Evolutionary conservation across 305 asterid genomes (phyloP), one percentile per base, ranked within the genome.

Genomic region (Salvia sclarea): DNA sequence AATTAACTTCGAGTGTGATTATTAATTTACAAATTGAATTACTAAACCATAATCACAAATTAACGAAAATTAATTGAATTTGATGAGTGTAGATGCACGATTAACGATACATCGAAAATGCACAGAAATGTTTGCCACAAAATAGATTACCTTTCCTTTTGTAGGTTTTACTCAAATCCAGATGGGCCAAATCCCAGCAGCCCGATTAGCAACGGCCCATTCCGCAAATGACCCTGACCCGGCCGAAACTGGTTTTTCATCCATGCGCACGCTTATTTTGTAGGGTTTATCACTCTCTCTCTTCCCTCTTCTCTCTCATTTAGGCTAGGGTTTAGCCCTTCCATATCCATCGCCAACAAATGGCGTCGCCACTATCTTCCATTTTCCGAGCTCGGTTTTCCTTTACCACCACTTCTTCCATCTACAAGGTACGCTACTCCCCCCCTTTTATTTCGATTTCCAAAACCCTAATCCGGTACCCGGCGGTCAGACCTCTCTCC

Each of bases 331-430:
- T 82, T 80, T 77, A 74, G 62, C 50, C 56, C 6, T 69, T 58
- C 67, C 70, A 64, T 54, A 61, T 62, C 41, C 68, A 53, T 53
- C 8, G 9, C 72, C 52, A 57, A 70, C 59, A 63, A 60, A 86
- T 86, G 93, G 86, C 86, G 78, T 79, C 83, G 1, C 75, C 90
- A 57, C 66, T 77, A 18, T 76, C 87, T 48, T 72, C 82, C 12
- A 82, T 86, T 68, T 80, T 83, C 75, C 60, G 79, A 66, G 79
- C 80, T 56, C 84, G 84, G 22, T 65, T 76, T 64, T 70, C 85
- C 68, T 72, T 55, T 72, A 31, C 73, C 58, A 4, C 55, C 31
- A 53, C 77, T 17, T 40, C 64, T 30, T 72, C 75, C 49, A 47
- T 67, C 7, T 59, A 66, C 57, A 81, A 74, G 83, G 75, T 81